Percentiles rank a stretch among this genome's conserved stretches.
Conservation (phyloP, 768 basidiomycete species). For the Pleurotus djamor region DNA sequence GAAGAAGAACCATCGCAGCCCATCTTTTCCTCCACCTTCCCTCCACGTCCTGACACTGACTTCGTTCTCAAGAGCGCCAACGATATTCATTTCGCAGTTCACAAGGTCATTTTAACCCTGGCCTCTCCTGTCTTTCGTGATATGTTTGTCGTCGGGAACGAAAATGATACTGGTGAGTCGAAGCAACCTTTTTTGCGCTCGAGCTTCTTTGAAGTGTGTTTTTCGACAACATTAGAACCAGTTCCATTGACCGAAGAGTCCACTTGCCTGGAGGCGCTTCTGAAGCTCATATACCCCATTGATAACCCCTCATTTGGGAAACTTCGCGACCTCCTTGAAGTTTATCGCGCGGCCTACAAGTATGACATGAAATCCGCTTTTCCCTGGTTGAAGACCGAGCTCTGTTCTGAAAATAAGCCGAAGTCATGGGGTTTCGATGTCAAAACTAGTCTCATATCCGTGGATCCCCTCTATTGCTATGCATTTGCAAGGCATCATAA, state of each 20-base stretch:
- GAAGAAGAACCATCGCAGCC: not conserved
- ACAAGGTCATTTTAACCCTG: not conserved
- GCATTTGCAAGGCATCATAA: no score
- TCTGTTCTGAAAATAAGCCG: no score
- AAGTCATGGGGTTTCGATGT: no score
- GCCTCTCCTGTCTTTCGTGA: not conserved
- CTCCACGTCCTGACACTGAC: not conserved
- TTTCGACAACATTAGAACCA: not conserved
- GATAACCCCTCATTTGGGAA: not conserved
- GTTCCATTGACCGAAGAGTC: not conserved
- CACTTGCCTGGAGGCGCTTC: not conserved
- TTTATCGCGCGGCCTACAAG: not conserved
- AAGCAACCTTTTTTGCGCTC: no score
- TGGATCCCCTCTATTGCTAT: no score
- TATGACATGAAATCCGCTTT: not conserved
- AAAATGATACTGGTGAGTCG: no score
- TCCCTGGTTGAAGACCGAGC: no score
- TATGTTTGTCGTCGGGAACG: not conserved
- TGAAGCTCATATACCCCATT: not conserved
- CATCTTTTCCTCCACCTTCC: not conserved
- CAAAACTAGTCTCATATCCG: no score
- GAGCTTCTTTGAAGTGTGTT: no score
- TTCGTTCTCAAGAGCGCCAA: not conserved
- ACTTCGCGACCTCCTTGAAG: not conserved
- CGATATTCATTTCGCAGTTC: not conserved